These are phyloP conservation scores for Craspedostauros australis DNA, from an alignment of 108 stramenopile species.

Conservation along the genomic window DNA sequence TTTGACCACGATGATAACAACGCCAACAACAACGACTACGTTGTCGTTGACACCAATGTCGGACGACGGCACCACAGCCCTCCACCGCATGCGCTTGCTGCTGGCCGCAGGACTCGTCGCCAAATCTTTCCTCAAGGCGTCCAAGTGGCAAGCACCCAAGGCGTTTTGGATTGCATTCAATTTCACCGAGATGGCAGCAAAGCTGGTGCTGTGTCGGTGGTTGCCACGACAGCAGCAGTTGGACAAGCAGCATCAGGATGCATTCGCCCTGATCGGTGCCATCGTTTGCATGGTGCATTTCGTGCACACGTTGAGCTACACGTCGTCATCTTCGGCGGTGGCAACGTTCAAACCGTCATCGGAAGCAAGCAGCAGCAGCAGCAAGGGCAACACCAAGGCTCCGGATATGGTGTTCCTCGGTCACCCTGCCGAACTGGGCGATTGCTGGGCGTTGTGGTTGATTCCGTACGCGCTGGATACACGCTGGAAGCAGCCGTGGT, in stretches of 20 bases:
- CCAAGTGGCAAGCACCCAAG: not conserved
- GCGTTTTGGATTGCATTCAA: not conserved
- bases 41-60: slow-evolving; percentile 10
- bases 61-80: slow-evolving; percentile 3
- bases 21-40: too few relatives aligned
- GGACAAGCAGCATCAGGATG: too few relatives aligned
- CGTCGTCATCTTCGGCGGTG: too few relatives aligned
- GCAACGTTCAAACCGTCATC: too few relatives aligned
- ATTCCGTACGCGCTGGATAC: slow-evolving; percentile 36
- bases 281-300: too few relatives aligned
- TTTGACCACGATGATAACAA: too few relatives aligned
- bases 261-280: too few relatives aligned
- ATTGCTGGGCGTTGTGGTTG: slow-evolving; percentile 50
- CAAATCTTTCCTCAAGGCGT: slow-evolving; percentile 5
- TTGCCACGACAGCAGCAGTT: too few relatives aligned
- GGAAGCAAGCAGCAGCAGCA: not conserved
- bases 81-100: not conserved
- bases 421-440: slow-evolving; percentile 39
- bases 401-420: slow-evolving; percentile 32
- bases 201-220: not conserved
- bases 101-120: not conserved
- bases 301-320: too few relatives aligned
- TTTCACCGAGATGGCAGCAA: too few relatives aligned
- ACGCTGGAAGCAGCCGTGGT: slow-evolving; percentile 35
- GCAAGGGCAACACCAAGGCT: not conserved